Conservation (phyloP, 495 filamentous ascomycete species). For the Xylaria palmicola region DNA sequence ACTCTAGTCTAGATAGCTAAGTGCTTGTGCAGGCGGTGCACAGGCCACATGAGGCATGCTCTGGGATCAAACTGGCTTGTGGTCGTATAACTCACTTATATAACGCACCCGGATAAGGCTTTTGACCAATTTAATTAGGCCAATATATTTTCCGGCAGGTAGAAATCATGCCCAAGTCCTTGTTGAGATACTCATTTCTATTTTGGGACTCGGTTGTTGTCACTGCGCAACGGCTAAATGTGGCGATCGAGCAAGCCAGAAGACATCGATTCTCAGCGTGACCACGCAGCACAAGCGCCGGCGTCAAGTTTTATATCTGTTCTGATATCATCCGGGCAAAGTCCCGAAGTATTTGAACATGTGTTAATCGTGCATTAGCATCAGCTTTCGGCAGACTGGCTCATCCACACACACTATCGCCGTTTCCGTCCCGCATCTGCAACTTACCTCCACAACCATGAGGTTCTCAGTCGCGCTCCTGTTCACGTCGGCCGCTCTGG, state of each 20-base stretch:
- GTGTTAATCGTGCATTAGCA: neutral
- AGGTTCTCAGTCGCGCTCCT: constrained; percentile 29
- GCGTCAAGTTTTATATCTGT: constrained; percentile 26
- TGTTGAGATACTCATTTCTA: neutral
- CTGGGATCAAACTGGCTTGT: too few relatives aligned
- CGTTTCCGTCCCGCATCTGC: neutral
- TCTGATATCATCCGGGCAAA: constrained; percentile 15
- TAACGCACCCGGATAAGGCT: neutral
- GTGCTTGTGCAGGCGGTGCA: too few relatives aligned
- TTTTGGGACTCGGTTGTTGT: neutral
- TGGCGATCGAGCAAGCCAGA: constrained; percentile 1
- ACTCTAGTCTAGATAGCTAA: too few relatives aligned
- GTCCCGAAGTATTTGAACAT: neutral
- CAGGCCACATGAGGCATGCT: too few relatives aligned
- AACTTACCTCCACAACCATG: constrained; percentile 20
- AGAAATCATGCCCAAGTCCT: neutral
- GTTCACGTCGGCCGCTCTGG: constrained; percentile 24
- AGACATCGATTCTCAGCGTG: neutral
- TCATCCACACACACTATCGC: neutral
- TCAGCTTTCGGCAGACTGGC: neutral
- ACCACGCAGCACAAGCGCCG: constrained; percentile 10
- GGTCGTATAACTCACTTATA: too few relatives aligned
- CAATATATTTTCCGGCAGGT: constrained; percentile 8
- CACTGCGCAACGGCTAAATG: constrained; percentile 12
- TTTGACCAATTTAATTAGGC: neutral